Conservation (phyloP, 2,329 filamentous ascomycete species). For the Tolypocladium ovalisporum region DNA sequence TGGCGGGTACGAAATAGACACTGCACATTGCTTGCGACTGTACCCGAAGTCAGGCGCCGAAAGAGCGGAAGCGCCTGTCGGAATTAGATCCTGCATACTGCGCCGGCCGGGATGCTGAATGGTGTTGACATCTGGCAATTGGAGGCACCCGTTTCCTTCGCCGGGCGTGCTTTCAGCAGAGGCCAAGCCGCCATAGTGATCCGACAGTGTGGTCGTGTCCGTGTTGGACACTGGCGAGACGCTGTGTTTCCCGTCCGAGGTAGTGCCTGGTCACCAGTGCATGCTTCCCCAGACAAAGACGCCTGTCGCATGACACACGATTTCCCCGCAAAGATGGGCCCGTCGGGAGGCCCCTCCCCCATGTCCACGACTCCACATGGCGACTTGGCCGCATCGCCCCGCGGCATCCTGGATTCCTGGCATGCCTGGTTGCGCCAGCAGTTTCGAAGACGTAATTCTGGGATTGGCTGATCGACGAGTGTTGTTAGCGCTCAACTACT, state of each 20-base stretch:
- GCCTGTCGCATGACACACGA: slow-evolving; percentile 1
- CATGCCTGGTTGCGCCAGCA: background rate
- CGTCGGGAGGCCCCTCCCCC: background rate
- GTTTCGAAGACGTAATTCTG: slow-evolving; percentile 1
- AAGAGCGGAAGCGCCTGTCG: background rate
- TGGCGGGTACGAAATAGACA: background rate
- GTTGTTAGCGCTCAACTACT: background rate
- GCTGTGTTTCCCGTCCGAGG: background rate
- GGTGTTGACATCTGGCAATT: background rate
- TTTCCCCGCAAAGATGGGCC: slow-evolving; percentile 5
- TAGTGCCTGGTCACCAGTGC: background rate
- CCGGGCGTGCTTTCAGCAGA: background rate
- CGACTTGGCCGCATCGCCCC: background rate
- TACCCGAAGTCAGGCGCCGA: background rate
- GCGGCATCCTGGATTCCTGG: no score
- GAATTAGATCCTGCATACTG: background rate
- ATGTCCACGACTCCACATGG: background rate
- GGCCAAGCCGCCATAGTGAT: background rate
- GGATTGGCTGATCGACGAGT: background rate
- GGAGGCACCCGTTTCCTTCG: background rate
- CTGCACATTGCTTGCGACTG: background rate
- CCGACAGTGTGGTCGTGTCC: background rate
- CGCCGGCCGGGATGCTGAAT: background rate
- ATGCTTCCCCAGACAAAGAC: background rate
- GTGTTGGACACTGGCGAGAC: background rate